Conservation (phyloP, 495 filamentous ascomycete genomes). For the Xylaria intraflava region DNA sequence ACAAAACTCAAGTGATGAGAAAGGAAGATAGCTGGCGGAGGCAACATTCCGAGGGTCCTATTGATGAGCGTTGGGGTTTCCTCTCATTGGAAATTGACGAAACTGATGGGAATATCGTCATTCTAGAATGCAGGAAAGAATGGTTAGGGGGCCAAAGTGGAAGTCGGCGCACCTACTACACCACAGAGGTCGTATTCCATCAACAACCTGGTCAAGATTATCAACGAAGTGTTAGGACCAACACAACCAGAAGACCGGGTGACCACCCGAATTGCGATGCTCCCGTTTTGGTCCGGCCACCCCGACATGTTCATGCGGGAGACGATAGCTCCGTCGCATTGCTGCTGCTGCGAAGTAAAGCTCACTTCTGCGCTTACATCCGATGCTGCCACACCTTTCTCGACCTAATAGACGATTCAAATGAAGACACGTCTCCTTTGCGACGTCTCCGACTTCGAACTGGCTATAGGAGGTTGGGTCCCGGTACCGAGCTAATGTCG, state of each 20-base stretch:
- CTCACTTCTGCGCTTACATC: conserved; percentile 55
- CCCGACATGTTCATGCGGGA: conserved; percentile 35
- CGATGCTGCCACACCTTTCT: conserved; percentile 52
- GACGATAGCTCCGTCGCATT: conserved; percentile 34
- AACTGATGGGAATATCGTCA: conserved; percentile 49
- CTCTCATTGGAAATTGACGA: conserved; percentile 61
- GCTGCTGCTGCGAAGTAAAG: conserved; percentile 51
- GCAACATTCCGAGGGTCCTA: conserved; percentile 63
- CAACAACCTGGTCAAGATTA: neutral
- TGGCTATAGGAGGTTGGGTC: conserved; percentile 31
- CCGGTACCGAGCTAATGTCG: neutral
- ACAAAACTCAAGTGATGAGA: conserved; percentile 27
- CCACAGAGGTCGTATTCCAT: conserved; percentile 48
- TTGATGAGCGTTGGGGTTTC: conserved; percentile 71
- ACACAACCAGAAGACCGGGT: conserved; percentile 9
- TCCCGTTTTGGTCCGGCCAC: conserved; percentile 14
- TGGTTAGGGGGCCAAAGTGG: conserved; percentile 56
- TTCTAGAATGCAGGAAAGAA: conserved; percentile 66
- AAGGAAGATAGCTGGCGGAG: conserved; percentile 54
- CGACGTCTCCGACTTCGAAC: conserved; percentile 48
- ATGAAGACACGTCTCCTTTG: conserved; percentile 25
- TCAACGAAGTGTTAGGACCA: conserved; percentile 1
- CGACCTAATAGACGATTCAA: conserved; percentile 57
- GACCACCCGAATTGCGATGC: conserved; percentile 1
- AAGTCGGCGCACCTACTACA: conserved; percentile 64